Base-by-base conservation (phyloP, 225 moss, liverwort and hornwort genomes). In the Thuidium tamariscinum region DNA sequence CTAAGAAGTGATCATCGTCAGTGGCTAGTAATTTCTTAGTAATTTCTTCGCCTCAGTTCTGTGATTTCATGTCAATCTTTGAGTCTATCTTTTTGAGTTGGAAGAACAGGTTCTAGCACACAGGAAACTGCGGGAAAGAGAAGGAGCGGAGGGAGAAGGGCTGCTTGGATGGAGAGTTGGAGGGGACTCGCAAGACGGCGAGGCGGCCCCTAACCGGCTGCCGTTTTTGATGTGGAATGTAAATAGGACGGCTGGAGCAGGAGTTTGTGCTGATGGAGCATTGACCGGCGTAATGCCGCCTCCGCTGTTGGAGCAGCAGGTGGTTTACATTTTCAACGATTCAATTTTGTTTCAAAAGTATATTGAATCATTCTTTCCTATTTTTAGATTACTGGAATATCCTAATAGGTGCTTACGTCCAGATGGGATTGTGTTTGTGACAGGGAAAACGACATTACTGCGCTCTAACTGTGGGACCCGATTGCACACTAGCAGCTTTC, bases 221-320 rank as follows among this genome's bases (percentile, higher is more conserved):
- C 91, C 92, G 22, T 99, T 95, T 89, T 88, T 97, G 91, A 96
- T 97, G 95, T 99, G 99, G 99, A 99, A 95, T 82, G 91, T 96
- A 27, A 93, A 93, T 75, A 95, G 94, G 90, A 93, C 94, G 78
- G 85, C 90, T 76, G 95, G 94, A 70, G 83, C 93, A 74, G 87
- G 51, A 85, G 92, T 92, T 83, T 95, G 95, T 91, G 93, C 92
- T 63, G 99, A 99, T 92, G 99, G 97, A 72, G 93, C 95, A 72
- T 92, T 99, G 64, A 94, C 96, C 64, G 95, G 96, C 81, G 91
- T 96, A 63, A 97, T 99, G 95, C 92, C 97, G 77, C 99, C 99
- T 86, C 97, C 97, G 54, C 91, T 99, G 70, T 88, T 99, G 85
- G 99, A 99, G 88, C 96, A 95, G 71, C 97, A 97, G 99, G 97